These are phyloP conservation scores for Neurospora sp. DNA, from an alignment of 495 filamentous ascomycete species.

Conservation along the genomic window DNA sequence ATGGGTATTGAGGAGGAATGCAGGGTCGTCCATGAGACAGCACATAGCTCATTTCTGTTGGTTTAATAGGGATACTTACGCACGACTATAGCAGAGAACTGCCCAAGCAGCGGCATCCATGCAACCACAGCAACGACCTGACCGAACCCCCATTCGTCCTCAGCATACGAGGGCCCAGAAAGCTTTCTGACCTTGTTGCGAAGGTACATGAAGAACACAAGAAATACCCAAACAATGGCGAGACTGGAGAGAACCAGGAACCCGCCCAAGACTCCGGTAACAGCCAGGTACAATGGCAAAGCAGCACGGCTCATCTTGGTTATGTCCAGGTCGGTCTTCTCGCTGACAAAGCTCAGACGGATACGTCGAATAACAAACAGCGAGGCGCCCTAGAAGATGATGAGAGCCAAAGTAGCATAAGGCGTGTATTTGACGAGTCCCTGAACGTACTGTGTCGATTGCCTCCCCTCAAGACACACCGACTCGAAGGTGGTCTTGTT, in stretches of 20 bases:
- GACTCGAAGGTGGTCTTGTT: neutral
- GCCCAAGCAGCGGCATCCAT: neutral
- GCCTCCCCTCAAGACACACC: neutral
- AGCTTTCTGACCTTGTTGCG: neutral
- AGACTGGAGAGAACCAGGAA: neutral
- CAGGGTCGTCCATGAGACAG: neutral
- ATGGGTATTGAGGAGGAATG: too few relatives aligned
- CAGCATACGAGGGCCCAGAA: neutral
- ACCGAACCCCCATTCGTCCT: neutral
- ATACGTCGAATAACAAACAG: neutral
- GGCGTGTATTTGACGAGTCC: neutral
- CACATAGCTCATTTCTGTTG: too few relatives aligned
- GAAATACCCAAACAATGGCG: neutral
- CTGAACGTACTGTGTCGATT: neutral
- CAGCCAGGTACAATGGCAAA: neutral
- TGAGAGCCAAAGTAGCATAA: neutral
- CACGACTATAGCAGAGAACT: neutral
- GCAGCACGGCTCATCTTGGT: neutral
- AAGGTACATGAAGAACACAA: neutral
- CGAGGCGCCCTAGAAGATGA: neutral
- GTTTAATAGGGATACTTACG: neutral
- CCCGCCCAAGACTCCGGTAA: neutral
- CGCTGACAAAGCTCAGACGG: neutral
- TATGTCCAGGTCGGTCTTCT: neutral
- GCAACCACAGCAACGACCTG: neutral